Evolutionary conservation across 768 basidiomycete species (phyloP).

Genomic region (Collybia mongolica): DNA sequence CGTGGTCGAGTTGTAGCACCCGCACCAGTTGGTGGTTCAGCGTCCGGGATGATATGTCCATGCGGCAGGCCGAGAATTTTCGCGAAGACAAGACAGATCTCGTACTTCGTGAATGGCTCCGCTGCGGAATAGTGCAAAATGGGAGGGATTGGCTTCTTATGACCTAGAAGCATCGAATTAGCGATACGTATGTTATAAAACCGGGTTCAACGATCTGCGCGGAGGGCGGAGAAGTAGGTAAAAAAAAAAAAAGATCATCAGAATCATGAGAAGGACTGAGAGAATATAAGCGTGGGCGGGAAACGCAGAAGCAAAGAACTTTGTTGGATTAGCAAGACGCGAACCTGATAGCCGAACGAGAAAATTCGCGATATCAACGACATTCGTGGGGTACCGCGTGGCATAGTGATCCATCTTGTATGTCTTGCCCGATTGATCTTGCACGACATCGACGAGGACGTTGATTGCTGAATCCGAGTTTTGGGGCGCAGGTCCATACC

Average conservation of each 20-base stretch:
- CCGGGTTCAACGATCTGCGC: background rate
- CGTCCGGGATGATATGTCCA: conserved; percentile 72
- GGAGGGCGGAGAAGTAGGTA: background rate
- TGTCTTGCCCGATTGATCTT: conserved; percentile 81
- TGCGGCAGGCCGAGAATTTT: conserved; percentile 69
- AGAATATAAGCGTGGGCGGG: background rate
- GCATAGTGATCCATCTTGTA: conserved; percentile 98
- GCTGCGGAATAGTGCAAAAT: conserved; percentile 86
- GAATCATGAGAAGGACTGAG: background rate
- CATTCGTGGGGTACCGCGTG: conserved; percentile 90
- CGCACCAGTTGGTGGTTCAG: conserved; percentile 57
- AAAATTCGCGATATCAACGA: conserved; percentile 83
- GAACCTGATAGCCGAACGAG: conserved; percentile 73
- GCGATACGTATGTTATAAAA: background rate
- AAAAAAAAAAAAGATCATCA: background rate
- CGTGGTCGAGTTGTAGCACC: conserved; percentile 75
- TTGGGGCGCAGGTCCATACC: conserved; percentile 83
- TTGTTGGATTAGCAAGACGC: background rate
- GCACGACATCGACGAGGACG: conserved; percentile 81
- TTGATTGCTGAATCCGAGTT: conserved; percentile 92
- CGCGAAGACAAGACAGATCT: conserved; percentile 82
- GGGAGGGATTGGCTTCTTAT: conserved; percentile 51
- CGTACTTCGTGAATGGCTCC: conserved; percentile 89
- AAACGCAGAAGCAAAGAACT: background rate
- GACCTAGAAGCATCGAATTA: conserved; percentile 16